Base-by-base conservation (phyloP, 257 asterid species). In the Solanum habrochaites region DNA sequence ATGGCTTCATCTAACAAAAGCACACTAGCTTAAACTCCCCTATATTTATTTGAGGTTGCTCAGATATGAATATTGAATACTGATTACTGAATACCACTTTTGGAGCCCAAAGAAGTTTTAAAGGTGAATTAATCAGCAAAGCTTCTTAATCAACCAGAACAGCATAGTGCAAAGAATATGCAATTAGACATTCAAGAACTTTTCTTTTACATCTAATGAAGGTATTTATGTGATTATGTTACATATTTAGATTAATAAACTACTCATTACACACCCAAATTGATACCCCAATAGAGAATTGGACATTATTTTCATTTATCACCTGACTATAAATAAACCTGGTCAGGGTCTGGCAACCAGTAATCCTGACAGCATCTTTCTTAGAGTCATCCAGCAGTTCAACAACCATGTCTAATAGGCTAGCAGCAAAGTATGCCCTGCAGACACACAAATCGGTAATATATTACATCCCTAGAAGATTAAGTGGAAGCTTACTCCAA, bases 311-410 rank as follows among this genome's bases (percentile, higher is more conserved):
- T 78, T 78, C 16, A 75, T 3, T 86, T 83, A 87, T 87, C 88
- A 97, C 99, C 99, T 97, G 99, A 90, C 94, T 90, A 91, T 94
- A 92, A 66, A 95, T 94, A 87, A 97, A 95, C 71, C 91, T 87
- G 42, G 98, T 93, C 80, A 97, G 93, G 43, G 93, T 93, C 87
- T 95, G 97, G 88, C 98, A 97, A 85, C 99, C 99, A 85, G 91
- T 88, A 83, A 93, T 93, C 90, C 91, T 90, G 87, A 91, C 60
- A 67, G 86, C 90, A 85, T 96, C 98, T 86, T 88, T 89, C 91
- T 93, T 93, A 35, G 97, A 90, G 86, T 92, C 93, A 90, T 93
- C 96, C 90, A 96, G 94, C 87, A 95, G 93, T 90, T 93, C 97
- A 89, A 67, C 88, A 86, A 93, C 94, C 25, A 93, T 92, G 90